Percentiles rank a stretch among this genome's conserved stretches.
These are phyloP conservation scores for Lenwebbia sp. DNA, from an alignment of 345 rosid genomes.

Conservation along the genomic window DNA sequence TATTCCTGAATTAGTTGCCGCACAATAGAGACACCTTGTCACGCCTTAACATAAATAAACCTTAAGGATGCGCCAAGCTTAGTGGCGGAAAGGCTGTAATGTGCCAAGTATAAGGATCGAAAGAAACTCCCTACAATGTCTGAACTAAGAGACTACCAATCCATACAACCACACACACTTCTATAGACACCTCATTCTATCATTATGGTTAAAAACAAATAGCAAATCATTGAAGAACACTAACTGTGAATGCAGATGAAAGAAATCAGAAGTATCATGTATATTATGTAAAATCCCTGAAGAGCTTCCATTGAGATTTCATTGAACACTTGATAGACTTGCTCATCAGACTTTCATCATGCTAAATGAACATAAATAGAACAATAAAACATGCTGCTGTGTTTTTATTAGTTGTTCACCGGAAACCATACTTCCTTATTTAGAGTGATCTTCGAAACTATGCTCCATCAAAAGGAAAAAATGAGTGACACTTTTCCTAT, in stretches of 20 bases:
- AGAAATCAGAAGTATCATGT: neutral
- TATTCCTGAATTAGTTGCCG: neutral
- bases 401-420: too few relatives aligned
- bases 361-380: neutral
- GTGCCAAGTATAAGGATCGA: neutral
- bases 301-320: neutral
- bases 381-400: neutral
- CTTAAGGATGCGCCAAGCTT: neutral
- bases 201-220: neutral
- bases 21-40: neutral
- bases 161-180: neutral
- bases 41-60: neutral
- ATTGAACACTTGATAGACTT: neutral
- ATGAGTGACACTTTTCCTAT: too few relatives aligned
- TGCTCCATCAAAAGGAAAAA: too few relatives aligned
- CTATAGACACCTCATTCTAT: neutral
- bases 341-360: neutral
- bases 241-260: neutral
- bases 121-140: neutral
- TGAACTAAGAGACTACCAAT: neutral
- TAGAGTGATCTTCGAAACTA: too few relatives aligned
- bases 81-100: neutral
- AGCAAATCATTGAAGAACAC: neutral
- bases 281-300: neutral
- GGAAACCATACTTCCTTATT: too few relatives aligned